Percentiles rank a stretch among this genome's conserved stretches.
Conservation (phyloP, 31 red algal genomes). For the Asparagopsis taxiformis region DNA sequence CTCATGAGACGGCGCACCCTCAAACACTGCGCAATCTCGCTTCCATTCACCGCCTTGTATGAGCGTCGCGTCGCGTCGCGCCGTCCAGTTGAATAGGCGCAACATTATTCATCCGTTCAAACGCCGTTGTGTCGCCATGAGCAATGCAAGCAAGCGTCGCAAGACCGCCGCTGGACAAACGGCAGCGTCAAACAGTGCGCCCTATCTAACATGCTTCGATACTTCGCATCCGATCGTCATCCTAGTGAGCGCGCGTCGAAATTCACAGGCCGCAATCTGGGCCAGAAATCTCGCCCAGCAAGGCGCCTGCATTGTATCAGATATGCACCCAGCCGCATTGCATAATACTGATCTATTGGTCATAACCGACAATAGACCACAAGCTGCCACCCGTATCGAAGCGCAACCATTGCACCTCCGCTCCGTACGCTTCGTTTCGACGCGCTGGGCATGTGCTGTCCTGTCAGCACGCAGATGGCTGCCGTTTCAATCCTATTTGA, state of each 20-base stretch:
- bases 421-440: constrained; percentile 7
- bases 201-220: constrained; percentile 10
- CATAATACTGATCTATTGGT: background rate
- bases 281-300: background rate
- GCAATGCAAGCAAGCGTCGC: too few species aligned
- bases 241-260: background rate
- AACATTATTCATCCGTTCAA: too few species aligned
- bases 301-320: constrained; percentile 1
- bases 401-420: background rate
- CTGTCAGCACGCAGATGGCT: background rate
- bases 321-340: background rate
- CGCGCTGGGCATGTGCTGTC: constrained; percentile 13
- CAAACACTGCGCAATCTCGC: too few species aligned
- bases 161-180: too few species aligned
- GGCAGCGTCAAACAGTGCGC: too few species aligned
- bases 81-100: too few species aligned
- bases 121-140: too few species aligned
- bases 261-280: constrained; percentile 5
- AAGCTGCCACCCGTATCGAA: background rate
- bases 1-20: too few species aligned
- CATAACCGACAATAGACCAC: constrained; percentile 2
- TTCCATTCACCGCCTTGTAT: too few species aligned
- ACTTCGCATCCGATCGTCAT: constrained; percentile 5
- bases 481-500: constrained; percentile 1
- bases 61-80: too few species aligned